Conservation (phyloP, 345 rosid species). For the thale cress (Arabidopsis thaliana) region DNA sequence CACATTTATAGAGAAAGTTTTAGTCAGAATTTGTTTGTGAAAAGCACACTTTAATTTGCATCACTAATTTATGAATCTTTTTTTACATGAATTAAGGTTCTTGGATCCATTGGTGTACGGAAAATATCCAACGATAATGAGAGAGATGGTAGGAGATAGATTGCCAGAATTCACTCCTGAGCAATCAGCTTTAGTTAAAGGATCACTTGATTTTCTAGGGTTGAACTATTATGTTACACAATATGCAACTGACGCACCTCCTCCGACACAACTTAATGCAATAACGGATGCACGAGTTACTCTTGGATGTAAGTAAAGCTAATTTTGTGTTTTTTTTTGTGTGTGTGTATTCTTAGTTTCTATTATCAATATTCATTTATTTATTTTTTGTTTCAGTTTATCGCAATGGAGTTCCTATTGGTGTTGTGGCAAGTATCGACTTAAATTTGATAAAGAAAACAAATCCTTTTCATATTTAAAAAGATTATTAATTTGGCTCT, state of each 20-base stretch:
- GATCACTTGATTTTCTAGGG: slow-evolving; percentile 47
- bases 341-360: too few species aligned
- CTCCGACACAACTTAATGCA: slow-evolving; percentile 17
- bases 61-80: too few species aligned
- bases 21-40: too few species aligned
- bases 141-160: slow-evolving; percentile 25
- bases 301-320: slow-evolving; percentile 24
- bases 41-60: neutral
- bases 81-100: slow-evolving; percentile 21
- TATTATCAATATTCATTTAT: neutral
- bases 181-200: slow-evolving; percentile 38
- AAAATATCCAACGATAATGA: slow-evolving; percentile 32
- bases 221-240: slow-evolving; percentile 43
- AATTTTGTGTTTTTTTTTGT: neutral
- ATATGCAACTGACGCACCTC: slow-evolving; percentile 36
- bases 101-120: slow-evolving; percentile 40
- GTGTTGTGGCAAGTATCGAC: slow-evolving; percentile 20
- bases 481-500: neutral
- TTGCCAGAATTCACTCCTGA: slow-evolving; percentile 30
- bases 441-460: too few species aligned
- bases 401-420: slow-evolving; percentile 31
- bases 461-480: neutral
- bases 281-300: slow-evolving; percentile 36
- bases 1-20: neutral
- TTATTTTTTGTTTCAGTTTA: neutral